Base-by-base conservation (phyloP, 108 stramenopile species). In the Pinguiococcus pyrenoidosus region DNA sequence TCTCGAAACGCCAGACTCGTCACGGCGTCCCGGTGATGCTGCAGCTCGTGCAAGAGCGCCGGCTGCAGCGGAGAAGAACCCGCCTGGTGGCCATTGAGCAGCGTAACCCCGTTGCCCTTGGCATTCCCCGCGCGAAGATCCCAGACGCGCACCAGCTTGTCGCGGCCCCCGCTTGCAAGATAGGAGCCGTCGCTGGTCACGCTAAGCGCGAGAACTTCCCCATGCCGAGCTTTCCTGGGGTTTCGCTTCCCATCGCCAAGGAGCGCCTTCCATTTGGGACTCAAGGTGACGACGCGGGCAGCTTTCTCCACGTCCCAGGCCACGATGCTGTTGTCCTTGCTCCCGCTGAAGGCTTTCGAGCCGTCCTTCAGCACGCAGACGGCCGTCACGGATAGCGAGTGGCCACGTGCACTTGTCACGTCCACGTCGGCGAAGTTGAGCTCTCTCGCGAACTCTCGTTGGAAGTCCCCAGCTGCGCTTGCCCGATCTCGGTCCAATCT, bases 271-370 rank as follows among this genome's bases (percentile, higher is more conserved):
- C 4, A 16, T 21, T 20, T 30, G 21, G 14, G 30, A 32, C 22
- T 17, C 4, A 8, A 32, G 9, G 3, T 48, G 46, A 14, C 32
- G 30, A 30, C 5, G 44, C 32, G 44, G 61, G 55, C 57, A 45
- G 20, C 43, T 54, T 10, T 76, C 57, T 91, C 82, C 1, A 92
- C 68, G 62, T 98, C 85, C 83, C 85, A 95, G 27, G 70, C 39
- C 37, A 89, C 42, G 17, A 98, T 59, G 0, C 85, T 81, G 53
- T 91, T 86, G 64, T 98, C 96, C 71, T 98, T 98, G 32, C 84
- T 69, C 21, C 90, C 96, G 14, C 86, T 86, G 28, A 77, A 73
- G 32, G 35, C 50, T 4, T 49, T 39, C 18, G 74, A 70, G 46
- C 76, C 71, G 41, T 74, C 69, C 1, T 51, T 45, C 14, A 70